Evolutionary conservation across 352 stramenopile species (phyloP).

Genomic region (Lagenidium sp.): DNA sequence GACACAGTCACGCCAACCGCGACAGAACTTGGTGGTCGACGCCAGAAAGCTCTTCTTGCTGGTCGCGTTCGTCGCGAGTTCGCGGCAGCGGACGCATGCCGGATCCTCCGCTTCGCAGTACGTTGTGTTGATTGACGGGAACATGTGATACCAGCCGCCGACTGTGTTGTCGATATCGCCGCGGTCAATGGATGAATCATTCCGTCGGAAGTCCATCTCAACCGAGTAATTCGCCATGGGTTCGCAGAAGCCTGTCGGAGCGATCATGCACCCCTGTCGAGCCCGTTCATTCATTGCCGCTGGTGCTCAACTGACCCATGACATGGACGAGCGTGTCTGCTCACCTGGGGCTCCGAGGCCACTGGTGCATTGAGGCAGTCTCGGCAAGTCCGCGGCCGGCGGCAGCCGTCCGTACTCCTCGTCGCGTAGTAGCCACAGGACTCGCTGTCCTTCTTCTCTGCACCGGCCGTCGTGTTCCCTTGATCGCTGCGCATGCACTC

Average conservation of each 20-base stretch:
- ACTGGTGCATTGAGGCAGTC: constrained; percentile 46
- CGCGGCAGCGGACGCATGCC: constrained; percentile 28
- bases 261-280: constrained; percentile 28
- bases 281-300: neutral
- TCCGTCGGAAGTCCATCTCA: constrained; percentile 24
- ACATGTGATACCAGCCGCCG: constrained; percentile 30
- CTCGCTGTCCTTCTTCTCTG: constrained; percentile 7
- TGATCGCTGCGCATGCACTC: no score
- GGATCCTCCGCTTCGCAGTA: constrained; percentile 38
- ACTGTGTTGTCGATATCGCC: constrained; percentile 16
- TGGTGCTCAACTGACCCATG: no score
- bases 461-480: no score
- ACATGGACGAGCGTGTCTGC: no score
- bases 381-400: constrained; percentile 36
- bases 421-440: constrained; percentile 39
- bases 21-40: constrained; percentile 40
- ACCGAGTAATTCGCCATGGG: constrained; percentile 37
- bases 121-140: constrained; percentile 31
- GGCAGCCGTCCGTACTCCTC: constrained; percentile 20
- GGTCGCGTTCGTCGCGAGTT: constrained; percentile 26
- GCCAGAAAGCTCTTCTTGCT: constrained; percentile 28
- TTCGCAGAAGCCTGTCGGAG: constrained; percentile 27
- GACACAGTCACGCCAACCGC: constrained; percentile 27
- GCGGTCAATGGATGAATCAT: constrained; percentile 22
- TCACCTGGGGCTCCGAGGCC: constrained; percentile 17